These are phyloP conservation scores for Myriosclerotinia scirpicola DNA, from an alignment of 2,329 filamentous ascomycete species.

Conservation along the genomic window DNA sequence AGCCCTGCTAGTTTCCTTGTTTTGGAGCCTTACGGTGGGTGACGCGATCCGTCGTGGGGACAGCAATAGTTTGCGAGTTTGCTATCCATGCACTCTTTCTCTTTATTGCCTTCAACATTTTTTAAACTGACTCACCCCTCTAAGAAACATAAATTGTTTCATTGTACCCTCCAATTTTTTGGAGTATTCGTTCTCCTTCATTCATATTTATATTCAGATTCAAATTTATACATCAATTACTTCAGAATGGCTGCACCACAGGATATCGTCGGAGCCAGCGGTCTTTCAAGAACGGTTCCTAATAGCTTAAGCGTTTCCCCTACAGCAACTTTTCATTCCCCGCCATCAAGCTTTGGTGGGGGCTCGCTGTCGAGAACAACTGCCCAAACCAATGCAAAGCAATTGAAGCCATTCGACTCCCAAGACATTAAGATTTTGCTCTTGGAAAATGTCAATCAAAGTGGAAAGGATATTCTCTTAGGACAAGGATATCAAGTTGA, in stretches of 20 bases:
- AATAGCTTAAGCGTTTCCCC: conserved; percentile 71
- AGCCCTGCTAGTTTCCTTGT: background rate
- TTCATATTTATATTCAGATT: background rate
- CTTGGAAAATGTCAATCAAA: conserved; percentile 93
- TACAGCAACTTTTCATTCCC: conserved; percentile 71
- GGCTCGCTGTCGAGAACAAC: conserved; percentile 45
- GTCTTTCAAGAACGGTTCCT: conserved; percentile 48
- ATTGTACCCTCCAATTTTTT: background rate
- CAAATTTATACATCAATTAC: background rate
- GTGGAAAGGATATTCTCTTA: conserved; percentile 78
- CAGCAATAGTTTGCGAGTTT: conserved; percentile 20
- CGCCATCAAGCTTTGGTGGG: conserved; percentile 61
- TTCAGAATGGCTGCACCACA: conserved; percentile 38
- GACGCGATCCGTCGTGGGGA: conserved; percentile 9
- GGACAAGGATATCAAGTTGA: conserved; percentile 96
- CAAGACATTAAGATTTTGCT: conserved; percentile 95
- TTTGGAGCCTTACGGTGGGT: conserved; percentile 14
- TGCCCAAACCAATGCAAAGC: conserved; percentile 56
- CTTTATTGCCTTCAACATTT: background rate
- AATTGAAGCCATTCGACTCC: conserved; percentile 91
- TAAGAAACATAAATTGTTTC: conserved; percentile 17
- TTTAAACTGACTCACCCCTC: conserved; percentile 15
- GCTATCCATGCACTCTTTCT: background rate
- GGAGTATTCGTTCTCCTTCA: background rate
- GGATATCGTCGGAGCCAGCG: conserved; percentile 48